phyloP scores from a whole-genome alignment of 2,329 filamentous ascomycete genomes.

The Thielaviopsis punctulata region DNA sequence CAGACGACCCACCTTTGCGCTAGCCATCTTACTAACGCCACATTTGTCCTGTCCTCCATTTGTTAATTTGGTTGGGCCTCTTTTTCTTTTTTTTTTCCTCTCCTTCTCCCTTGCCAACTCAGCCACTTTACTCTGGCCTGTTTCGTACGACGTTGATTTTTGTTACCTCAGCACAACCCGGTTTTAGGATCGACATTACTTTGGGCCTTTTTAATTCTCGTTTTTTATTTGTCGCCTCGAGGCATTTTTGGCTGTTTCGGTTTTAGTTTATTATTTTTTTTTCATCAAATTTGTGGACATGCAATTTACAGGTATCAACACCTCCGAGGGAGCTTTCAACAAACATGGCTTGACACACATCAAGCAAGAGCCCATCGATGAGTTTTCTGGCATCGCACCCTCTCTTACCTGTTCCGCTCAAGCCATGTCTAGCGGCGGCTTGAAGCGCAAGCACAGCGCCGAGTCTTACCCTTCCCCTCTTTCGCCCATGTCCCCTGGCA shows the following conservation, averaged over 20 bases:
- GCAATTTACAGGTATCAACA: neutral
- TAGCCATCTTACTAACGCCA: constrained; percentile 4
- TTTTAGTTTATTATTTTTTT: neutral
- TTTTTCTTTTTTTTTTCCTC: neutral
- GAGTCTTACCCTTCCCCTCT: constrained; percentile 7
- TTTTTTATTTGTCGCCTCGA: no score
- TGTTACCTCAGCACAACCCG: neutral
- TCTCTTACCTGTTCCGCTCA: neutral
- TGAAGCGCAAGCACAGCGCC: constrained; percentile 11
- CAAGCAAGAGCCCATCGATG: constrained; percentile 10
- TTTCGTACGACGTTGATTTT: neutral
- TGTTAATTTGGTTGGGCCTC: neutral
- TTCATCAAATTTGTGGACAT: neutral
- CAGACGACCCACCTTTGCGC: neutral
- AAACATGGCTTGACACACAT: constrained; percentile 5
- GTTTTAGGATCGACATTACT: neutral
- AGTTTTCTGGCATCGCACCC: constrained; percentile 1
- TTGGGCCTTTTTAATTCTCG: no score
- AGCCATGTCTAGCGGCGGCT: neutral
- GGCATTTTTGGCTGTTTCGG: neutral
- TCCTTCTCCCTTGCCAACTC: neutral
- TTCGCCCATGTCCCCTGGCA: constrained; percentile 8
- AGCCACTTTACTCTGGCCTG: neutral
- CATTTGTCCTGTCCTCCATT: neutral
- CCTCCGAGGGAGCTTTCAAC: neutral